Base-by-base conservation (phyloP, 768 basidiomycete genomes). In the Serpula lacrymans region DNA sequence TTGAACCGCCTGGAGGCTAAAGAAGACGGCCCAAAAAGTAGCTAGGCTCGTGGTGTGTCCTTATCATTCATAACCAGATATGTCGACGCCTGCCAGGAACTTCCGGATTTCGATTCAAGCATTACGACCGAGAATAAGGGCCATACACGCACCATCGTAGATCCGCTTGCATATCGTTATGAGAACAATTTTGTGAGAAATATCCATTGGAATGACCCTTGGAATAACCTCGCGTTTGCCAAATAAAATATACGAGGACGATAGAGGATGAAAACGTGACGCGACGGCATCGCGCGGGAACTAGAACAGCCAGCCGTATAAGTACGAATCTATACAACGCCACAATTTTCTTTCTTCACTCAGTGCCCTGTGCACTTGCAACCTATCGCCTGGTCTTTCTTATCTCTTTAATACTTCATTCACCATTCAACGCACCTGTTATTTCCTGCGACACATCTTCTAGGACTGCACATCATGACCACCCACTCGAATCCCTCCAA, bases 401-500 rank as follows among this genome's bases (percentile, higher is more conserved):
- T 23, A n/a, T 11, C 8, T 13, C 21, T 35, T 24, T 43, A 34
- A 47, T 47, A 41, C 26, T 53, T 52, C 50, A 45, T 52, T 48
- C 3, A 27, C 31, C 38, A n/a, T 41, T 16, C 25, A 24, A 34
- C 49, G 37, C 49, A 29, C 43, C 30, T 41, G 21, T 25, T 36
- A 38, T 13, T 32, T 6, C 17, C 11, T 37, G 18, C 30, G 39
- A 39, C 31, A 22, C 25, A 9, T 27, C 13, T 33, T 20, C 40
- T 24, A 39, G 41, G 42, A 41, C 34, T 41, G 37, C 34, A 17
- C 40, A 53, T 52, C 44, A 72, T 74, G 64, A 60, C 68, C 29
- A 54, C 59, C 35, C 49, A 47, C 48, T n/a, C n/a, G n/a, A 50
- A 54, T 51, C 54, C 61, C 38, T 59, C 68, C 44, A 70, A 41